A percentile compares a stretch with the other conserved stretches of the same genome.
phyloP scores from a whole-genome alignment of 2,329 filamentous ascomycete species.

The Colletotrichum sublineola region DNA sequence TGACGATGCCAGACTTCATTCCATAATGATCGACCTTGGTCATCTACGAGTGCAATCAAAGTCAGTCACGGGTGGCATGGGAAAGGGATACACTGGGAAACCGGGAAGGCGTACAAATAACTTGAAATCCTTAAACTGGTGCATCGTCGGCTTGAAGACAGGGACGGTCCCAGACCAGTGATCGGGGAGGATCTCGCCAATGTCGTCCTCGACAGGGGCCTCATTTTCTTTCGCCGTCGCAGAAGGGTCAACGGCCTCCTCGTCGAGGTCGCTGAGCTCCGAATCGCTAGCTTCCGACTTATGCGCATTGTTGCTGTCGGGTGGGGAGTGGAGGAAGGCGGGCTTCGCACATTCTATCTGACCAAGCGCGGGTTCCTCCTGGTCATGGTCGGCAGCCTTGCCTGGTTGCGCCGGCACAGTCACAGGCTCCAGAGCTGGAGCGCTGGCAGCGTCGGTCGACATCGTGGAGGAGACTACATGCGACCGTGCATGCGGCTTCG shows the following conservation, averaged over 20 bases:
- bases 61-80: slow-evolving; percentile 47
- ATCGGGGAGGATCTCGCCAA: slow-evolving; percentile 84
- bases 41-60: slow-evolving; percentile 61
- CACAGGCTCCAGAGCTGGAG: slow-evolving; percentile 57
- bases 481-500: slow-evolving; percentile 48
- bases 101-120: slow-evolving; percentile 75
- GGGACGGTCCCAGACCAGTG: slow-evolving; percentile 93
- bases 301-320: slow-evolving; percentile 72
- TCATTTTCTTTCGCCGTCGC: slow-evolving; percentile 45
- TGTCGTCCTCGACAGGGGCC: slow-evolving; percentile 60
- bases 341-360: slow-evolving; percentile 56
- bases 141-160: slow-evolving; percentile 95
- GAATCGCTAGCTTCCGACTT: slow-evolving; percentile 74
- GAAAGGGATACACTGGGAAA: slow-evolving; percentile 4
- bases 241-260: slow-evolving; percentile 56
- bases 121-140: slow-evolving; percentile 94
- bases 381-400: slow-evolving; percentile 43
- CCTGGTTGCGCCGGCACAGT: slow-evolving; percentile 44
- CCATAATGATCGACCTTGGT: slow-evolving; percentile 91
- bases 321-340: slow-evolving; percentile 71
- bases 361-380: slow-evolving; percentile 44
- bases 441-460: slow-evolving; percentile 69
- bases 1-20: slow-evolving; percentile 97
- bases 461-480: slow-evolving; percentile 64
- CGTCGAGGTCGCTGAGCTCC: slow-evolving; percentile 75